These are phyloP conservation scores for Candida takata DNA, from an alignment of 805 yeast species.

Conservation along the genomic window DNA sequence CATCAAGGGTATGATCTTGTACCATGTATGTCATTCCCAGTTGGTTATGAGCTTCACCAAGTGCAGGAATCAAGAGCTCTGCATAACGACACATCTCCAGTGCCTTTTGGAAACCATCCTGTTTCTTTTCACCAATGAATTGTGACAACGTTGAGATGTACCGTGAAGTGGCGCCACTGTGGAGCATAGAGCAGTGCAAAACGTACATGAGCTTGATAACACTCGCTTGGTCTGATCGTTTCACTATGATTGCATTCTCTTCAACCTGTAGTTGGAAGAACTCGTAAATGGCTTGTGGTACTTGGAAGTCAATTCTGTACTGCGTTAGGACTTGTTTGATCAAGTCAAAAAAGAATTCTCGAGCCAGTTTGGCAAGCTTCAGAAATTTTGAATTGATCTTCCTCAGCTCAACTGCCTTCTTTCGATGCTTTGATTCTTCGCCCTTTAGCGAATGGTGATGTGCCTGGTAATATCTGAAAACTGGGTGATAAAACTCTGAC, in stretches of 20 bases:
- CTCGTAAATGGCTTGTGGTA: constrained; percentile 15
- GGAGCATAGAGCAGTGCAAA: constrained; percentile 42
- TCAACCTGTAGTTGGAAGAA: constrained; percentile 7
- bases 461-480: constrained; percentile 41
- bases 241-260: constrained; percentile 7
- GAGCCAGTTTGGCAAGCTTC: constrained; percentile 41
- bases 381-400: constrained; percentile 46
- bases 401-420: constrained; percentile 43
- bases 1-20: constrained; percentile 13
- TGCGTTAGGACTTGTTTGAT: constrained; percentile 34
- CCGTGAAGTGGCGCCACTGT: constrained; percentile 53
- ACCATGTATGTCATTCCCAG: constrained; percentile 50
- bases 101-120: constrained; percentile 37
- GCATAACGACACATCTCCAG: constrained; percentile 45
- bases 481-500: constrained; percentile 59
- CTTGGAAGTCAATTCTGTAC: constrained; percentile 27
- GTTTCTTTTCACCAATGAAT: constrained; percentile 28
- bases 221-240: constrained; percentile 6
- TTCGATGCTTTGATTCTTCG: constrained; percentile 15
- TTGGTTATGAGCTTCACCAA: constrained; percentile 61
- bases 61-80: constrained; percentile 52
- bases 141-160: constrained; percentile 37
- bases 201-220: constrained; percentile 31
- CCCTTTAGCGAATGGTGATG: constrained; percentile 10
- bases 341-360: constrained; percentile 40